Conservation (phyloP, 495 filamentous ascomycete species). For the Pyrenula aspistea region DNA sequence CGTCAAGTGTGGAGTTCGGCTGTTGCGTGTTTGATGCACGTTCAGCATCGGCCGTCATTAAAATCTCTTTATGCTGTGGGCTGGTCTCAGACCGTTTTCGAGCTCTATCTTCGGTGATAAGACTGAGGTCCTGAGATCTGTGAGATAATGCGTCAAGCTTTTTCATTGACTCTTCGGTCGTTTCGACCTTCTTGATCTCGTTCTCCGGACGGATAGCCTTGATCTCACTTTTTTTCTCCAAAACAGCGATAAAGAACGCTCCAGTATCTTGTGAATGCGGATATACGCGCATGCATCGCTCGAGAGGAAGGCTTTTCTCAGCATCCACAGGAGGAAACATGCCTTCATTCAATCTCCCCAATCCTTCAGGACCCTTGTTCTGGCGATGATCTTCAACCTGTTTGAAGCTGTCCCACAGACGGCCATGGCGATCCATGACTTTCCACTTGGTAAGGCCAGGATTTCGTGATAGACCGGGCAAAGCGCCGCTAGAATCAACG, state of each 20-base stretch:
- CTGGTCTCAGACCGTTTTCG: background rate
- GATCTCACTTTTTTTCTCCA: slow-evolving; percentile 86
- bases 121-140: background rate
- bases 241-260: slow-evolving; percentile 89
- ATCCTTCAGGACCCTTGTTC: slow-evolving; percentile 40
- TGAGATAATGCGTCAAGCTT: background rate
- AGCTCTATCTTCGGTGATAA: background rate
- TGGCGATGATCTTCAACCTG: slow-evolving; percentile 57
- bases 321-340: slow-evolving; percentile 71
- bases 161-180: background rate
- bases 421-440: slow-evolving; percentile 72
- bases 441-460: slow-evolving; percentile 68
- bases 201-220: slow-evolving; percentile 38
- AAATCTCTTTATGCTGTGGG: background rate
- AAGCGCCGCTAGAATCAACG: slow-evolving; percentile 63
- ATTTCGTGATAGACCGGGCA: slow-evolving; percentile 63
- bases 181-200: background rate
- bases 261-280: slow-evolving; percentile 92
- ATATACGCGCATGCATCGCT: slow-evolving; percentile 87
- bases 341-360: slow-evolving; percentile 54
- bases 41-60: background rate
- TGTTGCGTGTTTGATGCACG: background rate
- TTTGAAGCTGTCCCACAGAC: slow-evolving; percentile 63
- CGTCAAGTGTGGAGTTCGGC: background rate
- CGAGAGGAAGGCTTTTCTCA: slow-evolving; percentile 54